Evolutionary conservation across 129 eudicot species (phyloP), one percentile per base, ranked within the genome.

Genomic region (Saussurea involucrata): DNA sequence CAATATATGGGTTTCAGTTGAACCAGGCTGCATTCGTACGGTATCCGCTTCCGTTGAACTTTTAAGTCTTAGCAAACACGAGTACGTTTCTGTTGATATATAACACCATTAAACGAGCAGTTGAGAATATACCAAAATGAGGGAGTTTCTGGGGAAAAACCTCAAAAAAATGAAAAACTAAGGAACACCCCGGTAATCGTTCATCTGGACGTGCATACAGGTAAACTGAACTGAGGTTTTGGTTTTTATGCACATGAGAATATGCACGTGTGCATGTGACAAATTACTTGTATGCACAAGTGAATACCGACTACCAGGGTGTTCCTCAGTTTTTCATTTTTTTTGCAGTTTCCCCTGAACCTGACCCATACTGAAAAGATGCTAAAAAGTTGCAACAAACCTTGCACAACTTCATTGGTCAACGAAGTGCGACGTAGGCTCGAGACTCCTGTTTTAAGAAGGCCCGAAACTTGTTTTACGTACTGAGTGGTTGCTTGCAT

Each of bases 21-120:
- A 92, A 60, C 97, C 95, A 33, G 97, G 92, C 69, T 89, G 97
- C 97, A 92, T 85, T 70, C 85, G 85, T 37, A 92, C 83, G 5
- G 89, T 81, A 75, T 89, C 97, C 80, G 34, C 95, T 82, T 92
- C 97, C 66, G 79, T 76, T 42, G 89, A 88, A 72, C 97, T 88
- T 87, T 91, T 91, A 10, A 91, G 89, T 57, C 97, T 79, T 29
- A 91, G 74, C 68, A 86, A 76, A 81, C 93, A 88, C 18, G 90
- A 73, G 75, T 88, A 85, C 7, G 84, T 78, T 75, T 91, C 97
- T 91, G 87, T 49, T 34, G 29, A 76, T 78, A 88, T 53, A 37
- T 29, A 75, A 68, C 58, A 72, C 24, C 7, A 34, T 10, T 34
- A 42, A 33, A 60, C 6, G 6, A 69, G 10, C 66, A 24, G 32